These are phyloP conservation scores for Fusarium fujikuroi DNA, from an alignment of 2,329 filamentous ascomycete species.

Conservation along the genomic window DNA sequence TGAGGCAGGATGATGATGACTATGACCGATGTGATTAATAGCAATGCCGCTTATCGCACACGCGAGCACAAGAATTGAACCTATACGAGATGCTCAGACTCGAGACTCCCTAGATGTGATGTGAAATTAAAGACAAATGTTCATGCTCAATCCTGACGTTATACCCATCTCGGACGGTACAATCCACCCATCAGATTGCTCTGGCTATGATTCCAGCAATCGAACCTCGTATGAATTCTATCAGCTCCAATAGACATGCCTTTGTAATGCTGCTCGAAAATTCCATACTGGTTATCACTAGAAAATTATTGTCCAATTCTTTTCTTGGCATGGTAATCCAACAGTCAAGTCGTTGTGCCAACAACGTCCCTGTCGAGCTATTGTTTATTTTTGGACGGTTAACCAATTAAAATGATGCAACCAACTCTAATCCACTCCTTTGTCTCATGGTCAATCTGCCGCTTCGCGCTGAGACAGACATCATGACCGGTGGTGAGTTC, in stretches of 20 bases:
- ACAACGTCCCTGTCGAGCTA: background rate
- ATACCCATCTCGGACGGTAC: background rate
- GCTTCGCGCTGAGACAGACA: slow-evolving; percentile 2
- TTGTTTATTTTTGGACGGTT: slow-evolving; percentile 17
- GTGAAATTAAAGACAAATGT: background rate
- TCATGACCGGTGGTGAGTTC: background rate
- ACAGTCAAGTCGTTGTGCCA: slow-evolving; percentile 31
- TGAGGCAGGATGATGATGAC: slow-evolving; percentile 49
- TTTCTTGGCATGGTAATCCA: background rate
- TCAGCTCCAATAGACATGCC: background rate
- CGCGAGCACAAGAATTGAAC: slow-evolving; percentile 51
- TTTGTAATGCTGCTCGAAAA: background rate
- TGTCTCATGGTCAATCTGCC: slow-evolving; percentile 1
- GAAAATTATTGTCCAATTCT: background rate
- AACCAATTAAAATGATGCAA: slow-evolving; percentile 17
- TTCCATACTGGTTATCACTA: background rate
- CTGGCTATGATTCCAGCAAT: background rate
- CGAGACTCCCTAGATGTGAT: slow-evolving; percentile 7
- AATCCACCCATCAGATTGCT: background rate
- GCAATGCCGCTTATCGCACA: slow-evolving; percentile 48
- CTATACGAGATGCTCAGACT: slow-evolving; percentile 46
- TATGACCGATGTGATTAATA: slow-evolving; percentile 51
- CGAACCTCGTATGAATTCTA: background rate
- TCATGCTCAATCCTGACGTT: background rate
- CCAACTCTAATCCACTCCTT: background rate